Evolutionary conservation across 2,329 filamentous ascomycete genomes (phyloP).

Genomic region (Daldinia sp.): DNA sequence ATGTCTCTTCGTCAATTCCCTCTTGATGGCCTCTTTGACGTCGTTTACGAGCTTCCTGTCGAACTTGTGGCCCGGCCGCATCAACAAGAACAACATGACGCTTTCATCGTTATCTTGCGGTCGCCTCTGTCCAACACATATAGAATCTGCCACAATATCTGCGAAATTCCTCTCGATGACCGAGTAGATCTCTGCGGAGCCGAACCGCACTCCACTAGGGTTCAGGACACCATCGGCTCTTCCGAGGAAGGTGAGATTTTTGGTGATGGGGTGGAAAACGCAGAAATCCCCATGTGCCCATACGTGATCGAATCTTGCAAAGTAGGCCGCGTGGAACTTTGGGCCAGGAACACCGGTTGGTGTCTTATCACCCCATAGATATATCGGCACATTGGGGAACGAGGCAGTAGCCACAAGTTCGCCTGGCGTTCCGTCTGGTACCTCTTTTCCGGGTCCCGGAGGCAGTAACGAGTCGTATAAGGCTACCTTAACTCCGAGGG

Average conservation of each 20-base stretch:
- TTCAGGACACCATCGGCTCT: slow-evolving; percentile 84
- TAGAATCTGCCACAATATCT: slow-evolving; percentile 73
- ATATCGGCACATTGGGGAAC: slow-evolving; percentile 82
- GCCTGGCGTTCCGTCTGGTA: slow-evolving; percentile 73
- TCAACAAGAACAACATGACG: slow-evolving; percentile 67
- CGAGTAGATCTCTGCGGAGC: slow-evolving; percentile 82
- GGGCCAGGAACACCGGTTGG: slow-evolving; percentile 59
- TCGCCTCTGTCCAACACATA: slow-evolving; percentile 83
- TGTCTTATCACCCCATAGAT: slow-evolving; percentile 69
- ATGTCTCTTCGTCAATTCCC: slow-evolving; percentile 77
- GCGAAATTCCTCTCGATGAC: slow-evolving; percentile 77
- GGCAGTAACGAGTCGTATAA: slow-evolving; percentile 74
- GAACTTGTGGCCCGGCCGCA: slow-evolving; percentile 68
- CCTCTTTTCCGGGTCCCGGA: slow-evolving; percentile 56
- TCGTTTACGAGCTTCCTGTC: slow-evolving; percentile 65
- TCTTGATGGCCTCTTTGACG: slow-evolving; percentile 74
- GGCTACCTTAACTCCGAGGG: slow-evolving; percentile 63
- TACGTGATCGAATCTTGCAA: slow-evolving; percentile 72
- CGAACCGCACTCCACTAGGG: slow-evolving; percentile 82
- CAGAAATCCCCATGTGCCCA: slow-evolving; percentile 91
- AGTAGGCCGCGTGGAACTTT: slow-evolving; percentile 72
- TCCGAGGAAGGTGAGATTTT: slow-evolving; percentile 74
- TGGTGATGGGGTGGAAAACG: slow-evolving; percentile 74
- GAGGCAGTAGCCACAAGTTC: slow-evolving; percentile 78
- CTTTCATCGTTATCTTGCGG: slow-evolving; percentile 66